Evolutionary conservation across 2,329 filamentous ascomycete genomes (phyloP).

Genomic region (Alternaria metachromatica): DNA sequence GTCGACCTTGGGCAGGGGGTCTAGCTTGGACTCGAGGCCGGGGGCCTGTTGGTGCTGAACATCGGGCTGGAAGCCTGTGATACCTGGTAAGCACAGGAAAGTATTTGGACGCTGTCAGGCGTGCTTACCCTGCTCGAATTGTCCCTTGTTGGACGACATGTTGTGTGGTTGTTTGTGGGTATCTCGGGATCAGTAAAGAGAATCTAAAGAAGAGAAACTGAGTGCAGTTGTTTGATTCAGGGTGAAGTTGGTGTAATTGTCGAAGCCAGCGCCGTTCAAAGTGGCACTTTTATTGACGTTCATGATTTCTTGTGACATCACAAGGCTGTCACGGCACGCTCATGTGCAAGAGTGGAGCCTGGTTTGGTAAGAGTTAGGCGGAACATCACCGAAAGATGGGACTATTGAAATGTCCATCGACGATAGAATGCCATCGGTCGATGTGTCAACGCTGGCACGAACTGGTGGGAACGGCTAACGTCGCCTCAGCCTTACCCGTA

Average conservation of each 20-base stretch:
- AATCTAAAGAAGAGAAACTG: not conserved
- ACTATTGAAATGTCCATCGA: not conserved
- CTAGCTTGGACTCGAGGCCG: constrained; percentile 63
- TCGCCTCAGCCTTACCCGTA: constrained; percentile 15
- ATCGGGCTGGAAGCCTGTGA: constrained; percentile 56
- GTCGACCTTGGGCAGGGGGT: constrained; percentile 66
- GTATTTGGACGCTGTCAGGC: not conserved
- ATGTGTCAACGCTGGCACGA: not conserved
- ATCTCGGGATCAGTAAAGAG: not conserved
- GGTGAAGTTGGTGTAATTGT: not conserved
- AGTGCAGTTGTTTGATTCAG: not conserved
- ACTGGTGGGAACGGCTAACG: constrained; percentile 8
- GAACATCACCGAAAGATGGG: not conserved
- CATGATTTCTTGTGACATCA: constrained; percentile 35
- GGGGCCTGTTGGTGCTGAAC: constrained; percentile 60
- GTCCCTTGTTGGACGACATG: constrained; percentile 42
- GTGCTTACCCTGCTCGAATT: constrained; percentile 45
- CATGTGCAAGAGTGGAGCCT: constrained; percentile 24
- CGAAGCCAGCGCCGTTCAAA: not conserved
- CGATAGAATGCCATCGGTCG: constrained; percentile 2
- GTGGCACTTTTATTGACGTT: constrained; percentile 19
- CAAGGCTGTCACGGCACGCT: constrained; percentile 26
- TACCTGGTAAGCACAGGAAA: not conserved
- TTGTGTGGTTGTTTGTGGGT: constrained; percentile 54
- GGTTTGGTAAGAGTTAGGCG: not conserved